A percentile compares a stretch with the other conserved stretches of the same genome.
phyloP scores from a whole-genome alignment of 2,329 filamentous ascomycete species.

The Alternaria hordeiaustralica region DNA sequence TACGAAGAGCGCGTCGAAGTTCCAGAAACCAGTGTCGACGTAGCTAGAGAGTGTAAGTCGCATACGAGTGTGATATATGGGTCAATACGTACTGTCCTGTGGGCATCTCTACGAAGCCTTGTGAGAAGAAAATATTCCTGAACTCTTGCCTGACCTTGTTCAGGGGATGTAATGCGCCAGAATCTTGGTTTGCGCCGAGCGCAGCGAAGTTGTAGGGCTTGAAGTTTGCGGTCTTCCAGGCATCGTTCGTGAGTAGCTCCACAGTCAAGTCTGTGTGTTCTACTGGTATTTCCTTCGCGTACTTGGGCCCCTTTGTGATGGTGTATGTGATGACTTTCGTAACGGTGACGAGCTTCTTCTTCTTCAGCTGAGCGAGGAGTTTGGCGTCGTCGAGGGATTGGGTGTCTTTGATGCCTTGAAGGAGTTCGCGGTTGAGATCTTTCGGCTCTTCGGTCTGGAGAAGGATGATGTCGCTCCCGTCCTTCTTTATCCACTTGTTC shows the following conservation, averaged over 20 bases:
- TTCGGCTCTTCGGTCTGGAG: slow-evolving; percentile 73
- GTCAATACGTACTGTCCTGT: slow-evolving; percentile 68
- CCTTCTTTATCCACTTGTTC: slow-evolving; percentile 71
- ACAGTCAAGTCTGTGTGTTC: slow-evolving; percentile 95
- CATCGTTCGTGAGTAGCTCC: slow-evolving; percentile 86
- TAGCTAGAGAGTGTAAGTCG: slow-evolving; percentile 58
- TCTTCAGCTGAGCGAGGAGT: slow-evolving; percentile 80
- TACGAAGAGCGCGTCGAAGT: slow-evolving; percentile 96
- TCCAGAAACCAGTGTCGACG: slow-evolving; percentile 98
- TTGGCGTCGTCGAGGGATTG: slow-evolving; percentile 76
- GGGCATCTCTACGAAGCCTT: slow-evolving; percentile 98
- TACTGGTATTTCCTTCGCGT: slow-evolving; percentile 84
- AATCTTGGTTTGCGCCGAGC: slow-evolving; percentile 66
- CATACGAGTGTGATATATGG: not conserved
- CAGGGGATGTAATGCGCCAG: slow-evolving; percentile 62
- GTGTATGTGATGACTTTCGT: slow-evolving; percentile 87
- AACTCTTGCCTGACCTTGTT: slow-evolving; percentile 97
- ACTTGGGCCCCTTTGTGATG: slow-evolving; percentile 84
- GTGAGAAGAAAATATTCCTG: slow-evolving; percentile 98
- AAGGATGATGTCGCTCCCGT: slow-evolving; percentile 59
- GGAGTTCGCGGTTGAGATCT: slow-evolving; percentile 78
- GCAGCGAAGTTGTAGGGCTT: slow-evolving; percentile 84
- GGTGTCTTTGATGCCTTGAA: slow-evolving; percentile 74
- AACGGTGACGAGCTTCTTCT: slow-evolving; percentile 85
- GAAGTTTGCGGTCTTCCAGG: slow-evolving; percentile 92